Percentiles rank a stretch among this genome's conserved stretches.
phyloP scores from a whole-genome alignment of 1,139 yeast species.

The Kodamaea sp. region DNA sequence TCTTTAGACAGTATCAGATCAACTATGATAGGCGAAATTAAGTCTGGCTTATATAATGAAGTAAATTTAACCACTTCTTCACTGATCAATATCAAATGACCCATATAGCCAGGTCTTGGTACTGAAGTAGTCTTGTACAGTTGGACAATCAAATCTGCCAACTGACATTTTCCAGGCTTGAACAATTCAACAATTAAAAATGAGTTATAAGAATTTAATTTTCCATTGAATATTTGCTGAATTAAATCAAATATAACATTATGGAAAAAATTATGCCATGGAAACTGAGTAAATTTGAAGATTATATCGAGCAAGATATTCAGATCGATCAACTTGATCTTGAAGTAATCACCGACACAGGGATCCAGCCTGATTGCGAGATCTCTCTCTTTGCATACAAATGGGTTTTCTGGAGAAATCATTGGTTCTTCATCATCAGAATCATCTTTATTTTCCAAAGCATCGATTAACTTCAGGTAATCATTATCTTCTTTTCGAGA shows the following conservation, averaged over 20 bases:
- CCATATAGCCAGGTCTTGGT: slow-evolving; percentile 47
- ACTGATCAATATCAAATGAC: slow-evolving; percentile 44
- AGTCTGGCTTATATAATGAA: slow-evolving; percentile 46
- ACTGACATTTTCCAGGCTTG: slow-evolving; percentile 26
- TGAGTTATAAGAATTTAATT: slow-evolving; percentile 46
- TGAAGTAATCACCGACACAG: slow-evolving; percentile 44
- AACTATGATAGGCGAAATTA: slow-evolving; percentile 43
- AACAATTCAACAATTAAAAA: slow-evolving; percentile 45
- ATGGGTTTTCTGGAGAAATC: slow-evolving; percentile 46
- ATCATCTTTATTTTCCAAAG: slow-evolving; percentile 22
- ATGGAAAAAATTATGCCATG: slow-evolving; percentile 51
- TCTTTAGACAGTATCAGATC: slow-evolving; percentile 33
- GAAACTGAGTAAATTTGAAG: slow-evolving; percentile 35
- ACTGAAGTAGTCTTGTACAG: slow-evolving; percentile 25
- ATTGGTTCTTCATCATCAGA: slow-evolving; percentile 48
- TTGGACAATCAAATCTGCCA: slow-evolving; percentile 33
- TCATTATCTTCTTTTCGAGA: slow-evolving; percentile 7
- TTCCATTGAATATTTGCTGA: slow-evolving; percentile 49
- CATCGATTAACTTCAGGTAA: slow-evolving; percentile 5
- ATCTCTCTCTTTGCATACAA: slow-evolving; percentile 42
- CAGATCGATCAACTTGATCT: slow-evolving; percentile 42
- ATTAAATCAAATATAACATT: slow-evolving; percentile 48
- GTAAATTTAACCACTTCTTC: slow-evolving; percentile 50
- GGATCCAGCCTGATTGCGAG: slow-evolving; percentile 31
- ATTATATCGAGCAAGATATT: slow-evolving; percentile 33